These are phyloP conservation scores for Luffa aegyptiaca DNA, from an alignment of 306 rosid species.

Conservation along the genomic window DNA sequence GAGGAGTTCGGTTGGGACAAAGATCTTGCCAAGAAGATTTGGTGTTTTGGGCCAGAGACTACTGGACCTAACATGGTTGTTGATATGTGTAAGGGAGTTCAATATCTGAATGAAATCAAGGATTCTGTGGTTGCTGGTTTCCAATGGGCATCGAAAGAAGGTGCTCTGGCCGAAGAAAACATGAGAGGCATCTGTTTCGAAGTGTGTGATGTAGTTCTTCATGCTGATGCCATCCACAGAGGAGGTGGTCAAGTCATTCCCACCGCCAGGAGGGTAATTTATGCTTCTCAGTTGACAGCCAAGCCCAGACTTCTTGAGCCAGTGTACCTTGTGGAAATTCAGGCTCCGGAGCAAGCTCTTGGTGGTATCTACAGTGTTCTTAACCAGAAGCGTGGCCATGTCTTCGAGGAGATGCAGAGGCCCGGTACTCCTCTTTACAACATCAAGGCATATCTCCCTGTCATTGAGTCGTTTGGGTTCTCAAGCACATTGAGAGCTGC, in stretches of 20 bases:
- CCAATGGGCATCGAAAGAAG: conserved; percentile 89
- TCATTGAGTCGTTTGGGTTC: conserved; percentile 67
- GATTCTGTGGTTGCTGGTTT: conserved; percentile 78
- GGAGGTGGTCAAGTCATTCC: conserved; percentile 88
- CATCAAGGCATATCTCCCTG: conserved; percentile 75
- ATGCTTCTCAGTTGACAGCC: conserved; percentile 63
- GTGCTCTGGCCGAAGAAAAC: conserved; percentile 70
- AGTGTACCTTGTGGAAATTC: conserved; percentile 71
- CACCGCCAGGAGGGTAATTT: conserved; percentile 71
- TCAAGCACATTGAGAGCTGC: conserved; percentile 68
- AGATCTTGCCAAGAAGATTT: conserved; percentile 83
- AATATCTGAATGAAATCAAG: conserved; percentile 75
- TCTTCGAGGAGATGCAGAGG: conserved; percentile 70
- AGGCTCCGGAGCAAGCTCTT: conserved; percentile 76
- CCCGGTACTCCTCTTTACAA: conserved; percentile 77
- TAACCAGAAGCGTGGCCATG: conserved; percentile 73
- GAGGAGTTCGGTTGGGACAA: conserved; percentile 81
- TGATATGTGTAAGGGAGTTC: conserved; percentile 86
- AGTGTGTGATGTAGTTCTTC: conserved; percentile 72
- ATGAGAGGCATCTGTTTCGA: conserved; percentile 78
- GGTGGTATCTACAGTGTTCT: conserved; percentile 85
- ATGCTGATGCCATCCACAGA: conserved; percentile 77
- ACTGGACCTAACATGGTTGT: conserved; percentile 86
- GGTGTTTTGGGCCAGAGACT: conserved; percentile 91
- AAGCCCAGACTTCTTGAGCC: conserved; percentile 88